A percentile compares a stretch with the other conserved stretches of the same genome.
These are phyloP conservation scores for Dendrothele bispora DNA, from an alignment of 768 basidiomycete genomes.

Conservation along the genomic window DNA sequence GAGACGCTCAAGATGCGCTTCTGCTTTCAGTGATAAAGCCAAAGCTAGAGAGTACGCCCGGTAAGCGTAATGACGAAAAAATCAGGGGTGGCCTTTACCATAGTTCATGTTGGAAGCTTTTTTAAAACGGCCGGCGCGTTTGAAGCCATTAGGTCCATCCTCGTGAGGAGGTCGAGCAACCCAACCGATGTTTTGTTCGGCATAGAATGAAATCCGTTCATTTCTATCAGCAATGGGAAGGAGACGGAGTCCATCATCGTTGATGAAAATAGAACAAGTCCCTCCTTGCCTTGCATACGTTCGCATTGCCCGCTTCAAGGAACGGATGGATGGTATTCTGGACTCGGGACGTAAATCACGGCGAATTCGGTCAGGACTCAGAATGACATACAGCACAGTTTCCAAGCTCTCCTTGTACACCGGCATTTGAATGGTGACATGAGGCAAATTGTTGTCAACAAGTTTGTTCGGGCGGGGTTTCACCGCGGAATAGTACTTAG, in stretches of 20 bases:
- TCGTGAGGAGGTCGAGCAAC: slow-evolving; percentile 76
- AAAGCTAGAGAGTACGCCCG: no score
- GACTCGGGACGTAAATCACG: no score
- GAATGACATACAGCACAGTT: no score
- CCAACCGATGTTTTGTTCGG: slow-evolving; percentile 71
- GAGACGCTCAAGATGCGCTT: no score
- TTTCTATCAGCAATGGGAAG: slow-evolving; percentile 59
- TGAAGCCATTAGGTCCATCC: slow-evolving; percentile 44
- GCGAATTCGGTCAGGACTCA: no score
- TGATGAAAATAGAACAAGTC: slow-evolving; percentile 71
- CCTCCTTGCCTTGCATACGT: slow-evolving; percentile 86
- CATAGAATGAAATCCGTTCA: slow-evolving; percentile 67
- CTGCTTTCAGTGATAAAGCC: no score
- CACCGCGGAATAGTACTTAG: slow-evolving; percentile 74
- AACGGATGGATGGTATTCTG: slow-evolving; percentile 71
- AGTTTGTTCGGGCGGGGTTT: no score
- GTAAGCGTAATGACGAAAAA: no score
- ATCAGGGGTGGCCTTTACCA: slow-evolving; percentile 51
- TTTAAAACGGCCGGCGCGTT: slow-evolving; percentile 83
- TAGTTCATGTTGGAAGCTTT: slow-evolving; percentile 94
- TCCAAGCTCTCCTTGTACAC: slow-evolving; percentile 82
- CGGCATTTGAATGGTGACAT: slow-evolving; percentile 79
- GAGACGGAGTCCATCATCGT: slow-evolving; percentile 68
- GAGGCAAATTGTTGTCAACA: slow-evolving; percentile 52
- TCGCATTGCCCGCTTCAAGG: slow-evolving; percentile 80